A percentile compares a stretch with the other conserved stretches of the same genome.
phyloP scores from a whole-genome alignment of 371 early-diverging fungal species.

The Nematocida sp. region DNA sequence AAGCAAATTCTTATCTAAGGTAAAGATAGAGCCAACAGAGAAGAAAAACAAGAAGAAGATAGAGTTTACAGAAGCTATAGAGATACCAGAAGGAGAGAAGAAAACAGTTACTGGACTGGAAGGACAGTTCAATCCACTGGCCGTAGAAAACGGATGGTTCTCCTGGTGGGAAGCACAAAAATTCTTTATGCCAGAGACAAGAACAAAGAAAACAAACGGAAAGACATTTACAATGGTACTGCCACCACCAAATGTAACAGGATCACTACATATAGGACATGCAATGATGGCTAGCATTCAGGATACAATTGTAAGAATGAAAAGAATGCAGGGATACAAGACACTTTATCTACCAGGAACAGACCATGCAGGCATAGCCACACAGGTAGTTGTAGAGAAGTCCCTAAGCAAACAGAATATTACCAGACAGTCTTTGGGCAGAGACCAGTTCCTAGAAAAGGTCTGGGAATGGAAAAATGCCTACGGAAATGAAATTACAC shows the following conservation, averaged over 20 bases:
- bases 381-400: slow-evolving; percentile 95
- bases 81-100: slow-evolving; percentile 39
- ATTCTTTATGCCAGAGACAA: slow-evolving; percentile 77
- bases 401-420: slow-evolving; percentile 73
- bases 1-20: slow-evolving; percentile 75
- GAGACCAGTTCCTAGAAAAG: slow-evolving; percentile 77
- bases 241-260: slow-evolving; percentile 99
- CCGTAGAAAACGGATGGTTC: slow-evolving; percentile 91
- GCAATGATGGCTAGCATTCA: slow-evolving; percentile 89
- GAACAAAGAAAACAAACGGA: slow-evolving; percentile 68
- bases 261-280: slow-evolving; percentile 92
- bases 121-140: slow-evolving; percentile 73
- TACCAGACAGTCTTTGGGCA: slow-evolving; percentile 83
- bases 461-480: slow-evolving; percentile 93
- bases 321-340: slow-evolving; percentile 89
- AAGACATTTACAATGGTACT: slow-evolving; percentile 76
- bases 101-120: slow-evolving; percentile 18
- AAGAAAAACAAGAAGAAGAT: slow-evolving; percentile 40
- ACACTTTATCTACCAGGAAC: slow-evolving; percentile 90
- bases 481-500: slow-evolving; percentile 71
- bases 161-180: slow-evolving; percentile 83
- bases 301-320: slow-evolving; percentile 83
- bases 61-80: slow-evolving; percentile 20
- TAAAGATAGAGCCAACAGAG: neutral
- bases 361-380: slow-evolving; percentile 98